phyloP scores from a whole-genome alignment of 1,139 yeast species.

The Taphrina confusa region DNA sequence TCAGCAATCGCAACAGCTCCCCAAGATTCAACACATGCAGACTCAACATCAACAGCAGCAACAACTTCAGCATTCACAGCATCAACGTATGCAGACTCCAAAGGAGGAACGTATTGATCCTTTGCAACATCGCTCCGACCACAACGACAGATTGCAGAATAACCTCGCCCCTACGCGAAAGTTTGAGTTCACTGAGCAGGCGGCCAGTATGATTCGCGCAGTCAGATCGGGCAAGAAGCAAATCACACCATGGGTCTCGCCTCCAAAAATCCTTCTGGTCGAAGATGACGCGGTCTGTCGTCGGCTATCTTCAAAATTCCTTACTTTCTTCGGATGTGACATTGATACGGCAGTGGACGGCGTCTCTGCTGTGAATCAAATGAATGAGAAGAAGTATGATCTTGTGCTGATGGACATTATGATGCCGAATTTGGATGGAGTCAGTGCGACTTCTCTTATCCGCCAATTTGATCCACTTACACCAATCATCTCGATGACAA shows the following conservation, averaged over 20 bases:
- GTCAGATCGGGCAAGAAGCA: constrained; percentile 32
- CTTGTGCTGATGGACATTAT: constrained; percentile 89
- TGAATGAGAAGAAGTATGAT: constrained; percentile 57
- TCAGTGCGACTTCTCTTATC: constrained; percentile 84
- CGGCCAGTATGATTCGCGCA: constrained; percentile 30
- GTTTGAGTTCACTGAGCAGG: constrained; percentile 26
- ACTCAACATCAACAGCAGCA: constrained; percentile 11
- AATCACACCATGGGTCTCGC: constrained; percentile 41
- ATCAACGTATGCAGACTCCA: constrained; percentile 13
- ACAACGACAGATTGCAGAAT: constrained; percentile 12
- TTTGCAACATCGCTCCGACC: constrained; percentile 7
- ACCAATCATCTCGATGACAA: constrained; percentile 93
- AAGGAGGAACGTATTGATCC: constrained; percentile 11
- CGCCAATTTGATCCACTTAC: constrained; percentile 79
- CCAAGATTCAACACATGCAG: constrained; percentile 36
- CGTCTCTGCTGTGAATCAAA: constrained; percentile 76
- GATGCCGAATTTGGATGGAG: constrained; percentile 93
- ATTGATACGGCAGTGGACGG: constrained; percentile 95
- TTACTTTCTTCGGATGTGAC: constrained; percentile 84
- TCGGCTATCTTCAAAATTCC: constrained; percentile 57
- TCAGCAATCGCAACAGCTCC: constrained; percentile 35
- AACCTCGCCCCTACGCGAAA: background rate
- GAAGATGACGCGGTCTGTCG: constrained; percentile 87
- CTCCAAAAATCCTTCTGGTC: constrained; percentile 61
- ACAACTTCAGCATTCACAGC: background rate